Base-by-base conservation (phyloP, 1,139 yeast species). In the Lodderomyces margitis region DNA sequence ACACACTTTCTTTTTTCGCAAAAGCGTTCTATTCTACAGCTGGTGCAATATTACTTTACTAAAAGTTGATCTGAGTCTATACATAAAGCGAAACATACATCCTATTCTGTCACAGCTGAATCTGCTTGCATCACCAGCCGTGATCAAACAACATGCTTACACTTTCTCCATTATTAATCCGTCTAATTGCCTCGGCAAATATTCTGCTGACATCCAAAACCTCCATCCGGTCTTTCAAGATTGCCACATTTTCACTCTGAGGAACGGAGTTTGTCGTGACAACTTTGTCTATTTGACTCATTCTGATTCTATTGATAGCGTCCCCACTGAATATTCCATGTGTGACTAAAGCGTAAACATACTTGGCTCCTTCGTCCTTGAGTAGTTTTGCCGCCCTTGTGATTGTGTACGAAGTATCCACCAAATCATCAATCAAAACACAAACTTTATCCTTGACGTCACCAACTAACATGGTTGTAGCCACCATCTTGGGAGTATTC, bases 161-260 rank as follows among this genome's bases (percentile, higher is more conserved):
- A 21, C 92, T 81, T 68, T 92, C 99, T 51, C 99, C 99, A 54
- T 92, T 92, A 63, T 92, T 96, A 37, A 92, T 91, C 61, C 99
- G 75, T 62, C 99, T 75, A 39, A 92, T 88, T 2, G 98, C 92
- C 61, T 92, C 99, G 12, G 95, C 96, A 56, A 92, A 83, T 14
- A 91, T 80, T 45, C 87, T 71, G 5, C 95, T 82, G 11, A 92
- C 92, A 56, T 94, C 98, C 55, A 92, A 70, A 7, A 91, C 91
- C 54, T 86, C 95, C 37, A 88, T 68, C 57, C 76, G 75, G 43
- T 78, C 80, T 5, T 74, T 74, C 42, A 87, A 80, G n/a, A 77
- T 66, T n/a, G 54, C 60, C 5, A 64, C 61, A 57, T 82, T 78
- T 28, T 75, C 78, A 6, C 70, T 71, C 62, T 91, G 98, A 3